phyloP scores from a whole-genome alignment of 176 grass and related monocot genomes.

The Hsuehochloa calcarea region DNA sequence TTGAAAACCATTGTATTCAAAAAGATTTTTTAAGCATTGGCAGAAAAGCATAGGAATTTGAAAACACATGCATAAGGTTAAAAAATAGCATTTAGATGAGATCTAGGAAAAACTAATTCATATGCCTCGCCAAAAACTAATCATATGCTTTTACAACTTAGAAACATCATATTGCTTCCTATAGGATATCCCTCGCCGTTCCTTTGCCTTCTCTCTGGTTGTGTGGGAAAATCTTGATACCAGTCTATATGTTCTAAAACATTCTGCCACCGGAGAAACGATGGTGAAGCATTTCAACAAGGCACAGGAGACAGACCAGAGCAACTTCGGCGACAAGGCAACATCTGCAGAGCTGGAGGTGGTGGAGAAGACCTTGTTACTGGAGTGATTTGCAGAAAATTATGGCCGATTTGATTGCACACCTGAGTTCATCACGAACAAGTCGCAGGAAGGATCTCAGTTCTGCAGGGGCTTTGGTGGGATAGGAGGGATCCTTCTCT shows the following conservation, averaged over 20 bases:
- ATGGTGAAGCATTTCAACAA: not conserved
- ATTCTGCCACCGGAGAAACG: slow-evolving; percentile 1
- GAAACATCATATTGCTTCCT: too few species aligned
- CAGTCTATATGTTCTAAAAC: slow-evolving; percentile 20
- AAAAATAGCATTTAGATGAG: too few species aligned
- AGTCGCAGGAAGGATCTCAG: slow-evolving; percentile 31
- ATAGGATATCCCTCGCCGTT: too few species aligned
- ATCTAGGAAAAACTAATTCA: too few species aligned
- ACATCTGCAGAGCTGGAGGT: slow-evolving; percentile 23
- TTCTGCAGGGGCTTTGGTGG: slow-evolving; percentile 36
- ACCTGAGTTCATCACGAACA: slow-evolving; percentile 37
- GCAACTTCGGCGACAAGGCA: not conserved
- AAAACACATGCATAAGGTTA: too few species aligned
- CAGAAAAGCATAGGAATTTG: too few species aligned
- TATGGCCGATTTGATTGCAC: slow-evolving; percentile 28
- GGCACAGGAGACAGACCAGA: slow-evolving; percentile 12
- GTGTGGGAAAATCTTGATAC: slow-evolving; percentile 43
- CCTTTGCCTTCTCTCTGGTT: not conserved
- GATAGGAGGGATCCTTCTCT: slow-evolving; percentile 40
- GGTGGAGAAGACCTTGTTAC: slow-evolving; percentile 13
- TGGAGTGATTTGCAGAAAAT: slow-evolving; percentile 38
- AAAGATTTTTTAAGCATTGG: too few species aligned
- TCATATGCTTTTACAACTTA: too few species aligned
- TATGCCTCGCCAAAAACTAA: too few species aligned
- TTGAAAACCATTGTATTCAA: too few species aligned